A percentile compares a stretch with the other conserved stretches of the same genome.
These are phyloP conservation scores for Eimeria acervulina DNA, from an alignment of 169 alveolate genomes.

Conservation along the genomic window DNA sequence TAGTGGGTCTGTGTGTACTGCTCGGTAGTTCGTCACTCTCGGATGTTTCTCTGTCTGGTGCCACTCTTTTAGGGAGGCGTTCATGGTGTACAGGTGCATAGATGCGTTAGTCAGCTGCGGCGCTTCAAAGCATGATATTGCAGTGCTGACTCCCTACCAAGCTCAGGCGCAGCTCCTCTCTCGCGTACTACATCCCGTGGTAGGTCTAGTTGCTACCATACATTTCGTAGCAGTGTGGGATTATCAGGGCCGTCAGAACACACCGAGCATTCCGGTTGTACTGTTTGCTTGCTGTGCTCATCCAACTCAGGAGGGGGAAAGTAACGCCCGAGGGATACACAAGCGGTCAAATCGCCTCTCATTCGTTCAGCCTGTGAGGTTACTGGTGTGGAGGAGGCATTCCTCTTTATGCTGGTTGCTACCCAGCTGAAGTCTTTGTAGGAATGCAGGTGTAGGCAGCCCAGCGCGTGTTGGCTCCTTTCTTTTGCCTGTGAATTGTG, in stretches of 20 bases:
- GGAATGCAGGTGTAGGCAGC: not conserved
- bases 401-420: not conserved
- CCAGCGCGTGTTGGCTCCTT: not conserved
- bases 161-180: conserved; percentile 76
- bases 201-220: not conserved
- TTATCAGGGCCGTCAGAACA: not conserved
- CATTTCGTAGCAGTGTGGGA: not conserved
- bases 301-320: conserved; percentile 4
- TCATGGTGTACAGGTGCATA: conserved; percentile 72
- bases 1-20: not conserved
- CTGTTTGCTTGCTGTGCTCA: not conserved
- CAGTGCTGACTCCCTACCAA: conserved; percentile 71
- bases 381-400: not conserved
- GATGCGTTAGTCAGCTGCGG: conserved; percentile 55
- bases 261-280: not conserved
- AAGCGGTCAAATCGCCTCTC: conserved; percentile 58
- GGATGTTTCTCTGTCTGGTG: not conserved
- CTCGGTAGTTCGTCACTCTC: not conserved
- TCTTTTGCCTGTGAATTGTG: not conserved
- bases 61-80: conserved; percentile 64
- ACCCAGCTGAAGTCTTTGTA: not conserved
- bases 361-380: conserved; percentile 76
- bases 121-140: conserved; percentile 25
- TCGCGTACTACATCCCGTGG: conserved; percentile 55
- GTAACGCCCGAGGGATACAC: not conserved